Percentiles rank a stretch among this genome's conserved stretches.
These are phyloP conservation scores for Grifola frondosa DNA, from an alignment of 1,284 basidiomycete genomes.

Conservation along the genomic window DNA sequence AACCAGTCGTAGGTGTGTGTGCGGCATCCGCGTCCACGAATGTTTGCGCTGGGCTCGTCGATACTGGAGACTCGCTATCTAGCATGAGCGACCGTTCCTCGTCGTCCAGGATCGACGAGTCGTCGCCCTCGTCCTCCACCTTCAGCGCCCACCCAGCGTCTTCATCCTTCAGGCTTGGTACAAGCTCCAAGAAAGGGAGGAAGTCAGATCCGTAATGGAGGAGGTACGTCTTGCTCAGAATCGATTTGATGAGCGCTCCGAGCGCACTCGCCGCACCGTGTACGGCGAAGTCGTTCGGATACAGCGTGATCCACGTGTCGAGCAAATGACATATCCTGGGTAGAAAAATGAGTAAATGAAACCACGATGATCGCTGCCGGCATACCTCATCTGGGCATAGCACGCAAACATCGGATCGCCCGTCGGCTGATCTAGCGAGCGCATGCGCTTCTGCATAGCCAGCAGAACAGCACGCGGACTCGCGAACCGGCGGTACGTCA, in stretches of 20 bases:
- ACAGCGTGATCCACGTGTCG: constrained; percentile 71
- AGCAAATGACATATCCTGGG: constrained; percentile 72
- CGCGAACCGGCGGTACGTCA: constrained; percentile 78
- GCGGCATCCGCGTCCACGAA: no score
- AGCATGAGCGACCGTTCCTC: constrained; percentile 46
- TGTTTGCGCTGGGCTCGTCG: constrained; percentile 20
- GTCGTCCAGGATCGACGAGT: constrained; percentile 49
- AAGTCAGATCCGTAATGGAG: constrained; percentile 80
- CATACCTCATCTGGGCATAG: constrained; percentile 79
- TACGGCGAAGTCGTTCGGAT: constrained; percentile 75
- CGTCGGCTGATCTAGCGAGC: constrained; percentile 67
- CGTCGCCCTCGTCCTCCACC: constrained; percentile 64
- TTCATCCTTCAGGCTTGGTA: constrained; percentile 59
- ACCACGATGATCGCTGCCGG: not conserved
- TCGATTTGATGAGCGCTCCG: constrained; percentile 70
- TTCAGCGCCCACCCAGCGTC: constrained; percentile 72
- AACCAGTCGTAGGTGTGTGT: constrained; percentile 7
- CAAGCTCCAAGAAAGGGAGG: constrained; percentile 69
- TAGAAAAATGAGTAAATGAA: not conserved
- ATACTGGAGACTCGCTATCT: constrained; percentile 27
- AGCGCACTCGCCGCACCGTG: constrained; percentile 70
- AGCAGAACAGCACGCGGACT: constrained; percentile 73
- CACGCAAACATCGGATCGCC: constrained; percentile 80
- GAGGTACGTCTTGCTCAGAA: constrained; percentile 73
- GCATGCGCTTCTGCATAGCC: constrained; percentile 82